Conservation (phyloP, 345 rosid genomes). For the Excoecaria agallocha region DNA sequence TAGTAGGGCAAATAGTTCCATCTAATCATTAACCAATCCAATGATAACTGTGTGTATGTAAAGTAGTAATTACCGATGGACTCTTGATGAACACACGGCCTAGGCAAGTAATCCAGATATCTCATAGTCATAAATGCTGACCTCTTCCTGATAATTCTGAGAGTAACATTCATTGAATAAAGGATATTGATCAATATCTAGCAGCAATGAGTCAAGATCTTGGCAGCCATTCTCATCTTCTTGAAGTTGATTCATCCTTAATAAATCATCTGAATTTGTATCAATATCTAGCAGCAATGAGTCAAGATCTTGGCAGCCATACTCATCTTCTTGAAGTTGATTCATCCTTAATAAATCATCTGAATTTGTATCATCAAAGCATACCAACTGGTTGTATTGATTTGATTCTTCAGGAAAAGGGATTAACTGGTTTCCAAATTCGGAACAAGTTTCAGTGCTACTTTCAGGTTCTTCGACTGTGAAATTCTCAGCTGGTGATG, state of each 20-base stretch:
- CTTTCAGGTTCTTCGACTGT: not conserved
- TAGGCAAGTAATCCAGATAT: too few species aligned
- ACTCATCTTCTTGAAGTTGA: too few species aligned
- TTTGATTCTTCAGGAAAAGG: not conserved
- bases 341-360: too few species aligned
- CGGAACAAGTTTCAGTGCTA: not conserved
- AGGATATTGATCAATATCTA: not conserved
- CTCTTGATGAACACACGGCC: too few species aligned
- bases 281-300: too few species aligned
- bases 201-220: conserved; percentile 7
- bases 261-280: conserved; percentile 8
- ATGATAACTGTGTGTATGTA: too few species aligned
- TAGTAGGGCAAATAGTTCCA: too few species aligned
- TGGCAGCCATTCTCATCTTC: not conserved
- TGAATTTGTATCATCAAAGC: not conserved
- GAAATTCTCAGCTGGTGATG: too few species aligned
- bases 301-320: too few species aligned
- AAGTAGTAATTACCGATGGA: too few species aligned
- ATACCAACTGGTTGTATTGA: not conserved
- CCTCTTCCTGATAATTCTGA: not conserved
- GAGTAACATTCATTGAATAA: not conserved
- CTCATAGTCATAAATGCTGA: too few species aligned
- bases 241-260: not conserved
- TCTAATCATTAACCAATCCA: too few species aligned
- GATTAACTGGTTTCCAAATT: not conserved